These are phyloP conservation scores for Neospermospora avenae DNA, from an alignment of 2,329 filamentous ascomycete genomes.

Conservation along the genomic window DNA sequence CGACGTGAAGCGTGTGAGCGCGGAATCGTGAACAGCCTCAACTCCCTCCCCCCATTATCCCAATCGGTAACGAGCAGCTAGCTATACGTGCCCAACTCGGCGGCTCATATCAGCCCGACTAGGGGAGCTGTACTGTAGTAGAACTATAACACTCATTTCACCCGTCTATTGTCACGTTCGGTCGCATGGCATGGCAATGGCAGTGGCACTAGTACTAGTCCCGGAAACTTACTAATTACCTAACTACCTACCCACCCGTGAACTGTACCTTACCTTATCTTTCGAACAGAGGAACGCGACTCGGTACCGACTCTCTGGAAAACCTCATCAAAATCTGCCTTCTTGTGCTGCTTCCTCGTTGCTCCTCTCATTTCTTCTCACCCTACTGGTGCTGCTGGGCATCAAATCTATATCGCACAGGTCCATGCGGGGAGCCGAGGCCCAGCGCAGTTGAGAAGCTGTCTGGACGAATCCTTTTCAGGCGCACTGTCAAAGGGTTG, in stretches of 20 bases:
- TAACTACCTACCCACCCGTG: too few species aligned
- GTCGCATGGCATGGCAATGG: not conserved
- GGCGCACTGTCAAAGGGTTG: too few species aligned
- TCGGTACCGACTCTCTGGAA: not conserved
- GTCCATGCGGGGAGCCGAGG: not conserved
- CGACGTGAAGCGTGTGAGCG: too few species aligned
- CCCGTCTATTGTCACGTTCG: too few species aligned
- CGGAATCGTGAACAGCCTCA: too few species aligned
- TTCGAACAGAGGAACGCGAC: not conserved
- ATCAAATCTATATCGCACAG: not conserved
- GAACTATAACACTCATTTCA: too few species aligned
- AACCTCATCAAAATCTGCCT: not conserved
- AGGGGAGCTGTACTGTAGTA: too few species aligned
- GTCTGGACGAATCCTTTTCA: not conserved
- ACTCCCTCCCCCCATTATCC: too few species aligned
- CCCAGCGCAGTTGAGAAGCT: not conserved
- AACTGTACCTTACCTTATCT: not conserved
- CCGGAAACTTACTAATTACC: not conserved
- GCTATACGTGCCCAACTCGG: too few species aligned
- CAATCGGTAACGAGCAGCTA: too few species aligned
- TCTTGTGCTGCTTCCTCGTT: not conserved
- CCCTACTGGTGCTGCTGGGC: not conserved
- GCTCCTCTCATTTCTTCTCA: not conserved
- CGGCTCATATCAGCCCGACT: too few species aligned
- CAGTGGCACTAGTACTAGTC: not conserved